Base-by-base conservation (phyloP, 2,329 filamentous ascomycete genomes). In the Diaporthe sp. region DNA sequence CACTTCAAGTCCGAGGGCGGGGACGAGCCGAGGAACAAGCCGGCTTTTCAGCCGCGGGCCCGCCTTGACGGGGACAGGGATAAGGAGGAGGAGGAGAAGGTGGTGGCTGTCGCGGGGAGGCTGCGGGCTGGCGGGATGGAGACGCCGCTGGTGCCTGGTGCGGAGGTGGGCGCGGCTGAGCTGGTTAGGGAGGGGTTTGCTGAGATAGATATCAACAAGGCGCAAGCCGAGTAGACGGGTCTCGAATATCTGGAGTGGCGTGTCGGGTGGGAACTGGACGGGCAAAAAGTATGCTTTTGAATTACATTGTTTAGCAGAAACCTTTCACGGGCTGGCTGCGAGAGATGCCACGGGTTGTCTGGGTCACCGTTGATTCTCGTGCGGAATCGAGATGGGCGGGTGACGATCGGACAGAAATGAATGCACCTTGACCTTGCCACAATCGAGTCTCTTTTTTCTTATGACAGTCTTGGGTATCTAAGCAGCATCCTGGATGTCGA, bases 1-100 rank as follows among this genome's bases (percentile, higher is more conserved):
- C 94, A 97, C 80, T 94, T 92, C 82, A 95, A 94, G 83, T 90
- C 91, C 68, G 89, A 92, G 64, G 92, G 90, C 0, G 89, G 89
- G 10, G 89, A 92, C 66, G 88, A 90, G 38, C 93, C 88, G 82
- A 92, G 92, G 78, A 95, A 96, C 81, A 87, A 89, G 50, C 87
- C 91, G 17, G 88, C 90, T 1, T 97, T n/a, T n/a, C n/a, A n/a
- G n/a, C n/a, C n/a, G n/a, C n/a, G 92, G 87, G 90, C 89, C 57
- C 89, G 88, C 73, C 85, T 93, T 38, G 81, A 77, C n/a, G 74
- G 74, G 10, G 76, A 75, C 2, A 76, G 64, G 10, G 77, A 77
- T 0, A 78, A 80, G 52, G 80, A 80, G 6, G 47, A 64, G 1
- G 78, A 80, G 50, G 80, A 82, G 42, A 79, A 80, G 5, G 47